Conservation (phyloP, 805 yeast genomes). For the Cyberlindnera xylosilytica region DNA sequence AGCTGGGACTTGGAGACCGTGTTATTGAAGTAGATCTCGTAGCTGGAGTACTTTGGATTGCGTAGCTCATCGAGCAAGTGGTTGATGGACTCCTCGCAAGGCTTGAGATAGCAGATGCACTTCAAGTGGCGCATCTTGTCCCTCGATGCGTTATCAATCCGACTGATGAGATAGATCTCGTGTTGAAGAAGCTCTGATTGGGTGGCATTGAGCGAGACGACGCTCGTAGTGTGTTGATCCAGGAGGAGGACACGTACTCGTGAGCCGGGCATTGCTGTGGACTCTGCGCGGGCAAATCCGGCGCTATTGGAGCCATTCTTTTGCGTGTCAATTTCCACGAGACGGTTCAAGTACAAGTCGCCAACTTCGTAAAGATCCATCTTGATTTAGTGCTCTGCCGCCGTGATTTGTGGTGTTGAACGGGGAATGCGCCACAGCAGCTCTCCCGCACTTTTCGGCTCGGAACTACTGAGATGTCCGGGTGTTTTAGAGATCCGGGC, state of each 20-base stretch:
- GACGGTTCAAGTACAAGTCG: slow-evolving; percentile 39
- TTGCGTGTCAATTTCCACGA: slow-evolving; percentile 29
- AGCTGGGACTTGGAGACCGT: slow-evolving; percentile 69
- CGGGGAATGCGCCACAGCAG: too few relatives aligned
- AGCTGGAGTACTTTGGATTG: slow-evolving; percentile 75
- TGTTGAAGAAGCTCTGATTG: slow-evolving; percentile 80
- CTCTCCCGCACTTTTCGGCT: too few relatives aligned
- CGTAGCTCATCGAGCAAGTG: slow-evolving; percentile 62
- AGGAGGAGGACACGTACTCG: slow-evolving; percentile 71
- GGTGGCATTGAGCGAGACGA: slow-evolving; percentile 84
- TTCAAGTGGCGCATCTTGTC: slow-evolving; percentile 76
- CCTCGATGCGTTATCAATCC: slow-evolving; percentile 55
- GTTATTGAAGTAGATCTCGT: slow-evolving; percentile 78
- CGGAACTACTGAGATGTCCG: too few relatives aligned
- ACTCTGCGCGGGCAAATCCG: slow-evolving; percentile 8
- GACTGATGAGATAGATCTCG: slow-evolving; percentile 82
- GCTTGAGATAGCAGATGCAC: slow-evolving; percentile 78
- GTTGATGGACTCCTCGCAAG: slow-evolving; percentile 61
- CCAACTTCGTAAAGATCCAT: slow-evolving; percentile 50
- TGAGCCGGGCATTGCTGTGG: slow-evolving; percentile 26
- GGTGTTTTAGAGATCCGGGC: too few relatives aligned
- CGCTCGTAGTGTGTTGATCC: slow-evolving; percentile 76
- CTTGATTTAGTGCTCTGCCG: too few relatives aligned
- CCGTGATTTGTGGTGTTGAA: too few relatives aligned
- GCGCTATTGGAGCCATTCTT: not conserved